A percentile compares a stretch with the other conserved stretches of the same genome.
Evolutionary conservation across 2,329 filamentous ascomycete species (phyloP).

Genomic region (Blastomyces silverae): DNA sequence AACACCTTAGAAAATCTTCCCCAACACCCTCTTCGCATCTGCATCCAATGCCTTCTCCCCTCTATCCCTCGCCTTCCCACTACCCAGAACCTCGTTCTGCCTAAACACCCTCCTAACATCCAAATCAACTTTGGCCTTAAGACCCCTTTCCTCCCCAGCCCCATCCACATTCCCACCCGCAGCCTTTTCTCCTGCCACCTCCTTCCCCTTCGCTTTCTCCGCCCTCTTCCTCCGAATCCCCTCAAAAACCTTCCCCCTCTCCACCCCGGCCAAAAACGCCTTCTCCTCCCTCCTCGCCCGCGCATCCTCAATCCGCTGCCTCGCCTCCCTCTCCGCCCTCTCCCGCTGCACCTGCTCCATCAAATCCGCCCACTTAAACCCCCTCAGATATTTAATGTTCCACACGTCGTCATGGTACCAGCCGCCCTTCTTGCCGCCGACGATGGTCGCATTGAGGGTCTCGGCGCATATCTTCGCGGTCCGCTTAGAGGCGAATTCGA

Average conservation of each 20-base stretch:
- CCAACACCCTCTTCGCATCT: slow-evolving; percentile 40
- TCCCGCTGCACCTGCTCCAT: slow-evolving; percentile 43
- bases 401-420: slow-evolving; percentile 44
- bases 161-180: slow-evolving; percentile 16
- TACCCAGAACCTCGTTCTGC: slow-evolving; percentile 37
- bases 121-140: slow-evolving; percentile 22
- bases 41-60: slow-evolving; percentile 27
- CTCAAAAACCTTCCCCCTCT: slow-evolving; percentile 37
- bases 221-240: slow-evolving; percentile 43
- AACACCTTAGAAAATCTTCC: slow-evolving; percentile 40
- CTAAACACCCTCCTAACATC: slow-evolving; percentile 34
- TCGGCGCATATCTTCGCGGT: slow-evolving; percentile 42
- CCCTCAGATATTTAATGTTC: slow-evolving; percentile 43
- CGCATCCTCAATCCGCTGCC: slow-evolving; percentile 38
- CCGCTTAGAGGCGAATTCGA: slow-evolving; percentile 43
- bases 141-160: slow-evolving; percentile 18
- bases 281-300: slow-evolving; percentile 41
- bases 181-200: slow-evolving; percentile 27
- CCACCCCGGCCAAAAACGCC: slow-evolving; percentile 39
- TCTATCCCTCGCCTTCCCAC: slow-evolving; percentile 18
- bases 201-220: slow-evolving; percentile 33
- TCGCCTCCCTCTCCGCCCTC: slow-evolving; percentile 38
- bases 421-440: slow-evolving; percentile 41
- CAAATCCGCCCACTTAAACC: slow-evolving; percentile 41
- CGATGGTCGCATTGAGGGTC: slow-evolving; percentile 40